Evolutionary conservation across 495 filamentous ascomycete species (phyloP).

Genomic region (Xylaria nigripes): DNA sequence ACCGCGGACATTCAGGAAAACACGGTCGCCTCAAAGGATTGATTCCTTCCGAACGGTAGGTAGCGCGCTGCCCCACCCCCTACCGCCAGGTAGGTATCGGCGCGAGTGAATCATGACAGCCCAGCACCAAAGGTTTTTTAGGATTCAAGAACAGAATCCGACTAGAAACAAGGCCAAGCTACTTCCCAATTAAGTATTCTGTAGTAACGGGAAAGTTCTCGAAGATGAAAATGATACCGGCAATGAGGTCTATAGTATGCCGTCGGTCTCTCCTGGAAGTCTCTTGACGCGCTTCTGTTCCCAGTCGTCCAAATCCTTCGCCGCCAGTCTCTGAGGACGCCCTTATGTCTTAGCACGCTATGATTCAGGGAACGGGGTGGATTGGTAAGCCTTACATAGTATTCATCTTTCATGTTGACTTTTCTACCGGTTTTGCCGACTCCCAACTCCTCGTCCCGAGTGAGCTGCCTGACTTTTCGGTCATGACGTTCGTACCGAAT

Average conservation of each 20-base stretch:
- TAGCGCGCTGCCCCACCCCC: too few species aligned
- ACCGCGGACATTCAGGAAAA: too few species aligned
- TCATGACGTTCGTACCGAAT: constrained; percentile 90
- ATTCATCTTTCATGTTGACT: constrained; percentile 82
- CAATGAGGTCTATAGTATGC: constrained; percentile 57
- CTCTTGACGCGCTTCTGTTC: constrained; percentile 89
- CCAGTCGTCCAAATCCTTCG: constrained; percentile 91
- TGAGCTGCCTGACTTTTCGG: constrained; percentile 71
- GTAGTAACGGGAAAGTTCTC: neutral
- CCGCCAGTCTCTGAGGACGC: constrained; percentile 61
- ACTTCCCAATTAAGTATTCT: neutral
- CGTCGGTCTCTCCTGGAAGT: constrained; percentile 82
- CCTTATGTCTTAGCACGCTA: neutral
- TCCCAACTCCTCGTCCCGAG: constrained; percentile 75
- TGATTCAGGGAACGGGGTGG: neutral
- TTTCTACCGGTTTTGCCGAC: constrained; percentile 61
- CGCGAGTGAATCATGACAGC: too few species aligned
- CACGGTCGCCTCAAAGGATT: too few species aligned
- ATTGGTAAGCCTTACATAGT: constrained; percentile 61
- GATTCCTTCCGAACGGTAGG: too few species aligned
- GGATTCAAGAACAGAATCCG: too few species aligned
- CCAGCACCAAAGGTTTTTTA: too few species aligned
- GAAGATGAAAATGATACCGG: neutral
- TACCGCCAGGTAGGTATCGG: too few species aligned
- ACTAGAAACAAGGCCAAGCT: too few species aligned